Conservation (phyloP, 1,284 basidiomycete species). For the Ganoderma multipileum region DNA sequence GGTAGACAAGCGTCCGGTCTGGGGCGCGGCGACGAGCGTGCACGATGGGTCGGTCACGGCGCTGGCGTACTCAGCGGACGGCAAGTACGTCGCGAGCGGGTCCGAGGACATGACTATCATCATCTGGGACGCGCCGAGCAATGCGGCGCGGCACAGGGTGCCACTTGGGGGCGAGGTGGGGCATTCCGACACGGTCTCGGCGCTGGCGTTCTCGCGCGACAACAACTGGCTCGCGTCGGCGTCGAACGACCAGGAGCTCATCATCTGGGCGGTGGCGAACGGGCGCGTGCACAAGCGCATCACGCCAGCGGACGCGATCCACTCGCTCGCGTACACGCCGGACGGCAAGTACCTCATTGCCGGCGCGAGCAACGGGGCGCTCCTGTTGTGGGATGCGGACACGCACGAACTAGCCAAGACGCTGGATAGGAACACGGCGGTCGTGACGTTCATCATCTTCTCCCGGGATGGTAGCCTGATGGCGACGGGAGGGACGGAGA, state of each 20-base stretch:
- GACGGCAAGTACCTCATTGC: slow-evolving; percentile 34
- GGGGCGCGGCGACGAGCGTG: background rate
- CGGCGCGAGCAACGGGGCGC: slow-evolving; percentile 31
- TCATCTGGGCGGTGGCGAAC: slow-evolving; percentile 17
- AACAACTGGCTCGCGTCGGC: slow-evolving; percentile 29
- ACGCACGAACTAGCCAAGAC: slow-evolving; percentile 10
- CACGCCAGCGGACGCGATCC: slow-evolving; percentile 19
- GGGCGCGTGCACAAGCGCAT: slow-evolving; percentile 2
- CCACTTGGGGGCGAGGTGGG: slow-evolving; percentile 1
- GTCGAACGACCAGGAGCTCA: slow-evolving; percentile 18
- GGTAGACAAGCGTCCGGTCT: background rate
- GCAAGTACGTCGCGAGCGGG: slow-evolving; percentile 31
- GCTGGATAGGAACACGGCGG: slow-evolving; percentile 23
- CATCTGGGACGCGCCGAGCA: slow-evolving; percentile 28
- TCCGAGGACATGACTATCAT: slow-evolving; percentile 34
- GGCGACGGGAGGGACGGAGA: slow-evolving; percentile 31
- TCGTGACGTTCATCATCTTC: slow-evolving; percentile 35
- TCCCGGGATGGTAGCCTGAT: slow-evolving; percentile 29
- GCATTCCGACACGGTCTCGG: slow-evolving; percentile 24
- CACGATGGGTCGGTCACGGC: slow-evolving; percentile 23
- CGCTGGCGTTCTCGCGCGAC: slow-evolving; percentile 34
- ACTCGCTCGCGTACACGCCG: slow-evolving; percentile 34
- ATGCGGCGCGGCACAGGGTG: slow-evolving; percentile 17
- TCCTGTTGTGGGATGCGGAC: slow-evolving; percentile 33
- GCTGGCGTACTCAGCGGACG: slow-evolving; percentile 32